phyloP scores from a whole-genome alignment of 768 basidiomycete genomes.

The Pisolithus sp. region DNA sequence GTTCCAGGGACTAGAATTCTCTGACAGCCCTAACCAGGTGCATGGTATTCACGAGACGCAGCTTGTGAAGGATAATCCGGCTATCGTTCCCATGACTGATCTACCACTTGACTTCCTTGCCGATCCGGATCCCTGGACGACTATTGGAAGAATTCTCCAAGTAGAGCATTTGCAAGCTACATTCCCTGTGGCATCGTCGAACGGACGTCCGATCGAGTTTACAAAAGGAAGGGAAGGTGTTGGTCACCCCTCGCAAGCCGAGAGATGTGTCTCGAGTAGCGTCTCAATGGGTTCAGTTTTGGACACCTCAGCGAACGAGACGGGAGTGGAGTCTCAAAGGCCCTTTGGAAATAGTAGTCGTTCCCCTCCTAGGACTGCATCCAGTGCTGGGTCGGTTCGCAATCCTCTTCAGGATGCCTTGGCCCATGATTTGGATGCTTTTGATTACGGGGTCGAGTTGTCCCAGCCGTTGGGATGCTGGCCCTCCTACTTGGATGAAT shows the following conservation, averaged over 20 bases:
- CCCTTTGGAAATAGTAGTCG: background rate
- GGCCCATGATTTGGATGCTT: background rate
- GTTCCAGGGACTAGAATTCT: background rate
- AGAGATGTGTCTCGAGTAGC: background rate
- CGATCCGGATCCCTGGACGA: constrained; percentile 27
- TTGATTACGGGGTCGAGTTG: background rate
- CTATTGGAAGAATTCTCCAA: constrained; percentile 23
- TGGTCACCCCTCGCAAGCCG: constrained; percentile 11
- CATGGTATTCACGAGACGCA: background rate
- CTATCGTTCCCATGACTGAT: background rate
- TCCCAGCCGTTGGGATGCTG: background rate
- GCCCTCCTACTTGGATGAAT: too few species aligned
- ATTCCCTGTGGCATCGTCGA: background rate
- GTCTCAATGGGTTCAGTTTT: background rate
- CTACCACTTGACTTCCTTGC: constrained; percentile 21
- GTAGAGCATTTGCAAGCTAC: constrained; percentile 4
- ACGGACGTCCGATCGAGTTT: constrained; percentile 7
- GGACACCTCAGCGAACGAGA: background rate
- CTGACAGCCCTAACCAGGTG: background rate
- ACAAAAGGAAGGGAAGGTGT: constrained; percentile 23
- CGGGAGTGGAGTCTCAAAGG: background rate
- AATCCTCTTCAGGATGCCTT: background rate
- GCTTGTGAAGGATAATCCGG: background rate
- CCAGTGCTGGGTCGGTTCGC: too few species aligned
- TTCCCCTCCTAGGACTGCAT: background rate